Percentiles rank a stretch among this genome's conserved stretches.
Conservation (phyloP, 1,284 basidiomycete genomes). For the Pulveroboletus sp. region DNA sequence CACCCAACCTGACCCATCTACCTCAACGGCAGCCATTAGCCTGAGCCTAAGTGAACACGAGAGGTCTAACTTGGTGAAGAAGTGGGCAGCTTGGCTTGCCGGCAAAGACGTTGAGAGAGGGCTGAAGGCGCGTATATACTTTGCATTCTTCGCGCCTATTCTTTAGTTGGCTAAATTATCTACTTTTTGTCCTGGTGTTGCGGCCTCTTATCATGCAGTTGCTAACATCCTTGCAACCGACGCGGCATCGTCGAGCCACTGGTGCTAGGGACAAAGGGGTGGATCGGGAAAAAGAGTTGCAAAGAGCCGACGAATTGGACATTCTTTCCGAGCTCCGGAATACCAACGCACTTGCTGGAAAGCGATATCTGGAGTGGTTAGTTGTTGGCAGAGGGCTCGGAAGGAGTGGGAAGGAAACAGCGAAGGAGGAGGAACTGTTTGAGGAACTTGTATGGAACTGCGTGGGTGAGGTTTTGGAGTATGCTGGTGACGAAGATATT, state of each 20-base stretch:
- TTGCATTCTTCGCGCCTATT: background rate
- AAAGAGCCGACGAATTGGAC: slow-evolving; percentile 50
- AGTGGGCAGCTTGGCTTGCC: slow-evolving; percentile 83
- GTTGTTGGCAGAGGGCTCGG: slow-evolving; percentile 69
- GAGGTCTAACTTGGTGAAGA: slow-evolving; percentile 63
- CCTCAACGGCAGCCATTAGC: background rate
- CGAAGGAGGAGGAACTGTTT: slow-evolving; percentile 39
- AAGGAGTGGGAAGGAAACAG: slow-evolving; percentile 38
- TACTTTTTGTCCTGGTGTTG: background rate
- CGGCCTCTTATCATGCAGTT: slow-evolving; percentile 42
- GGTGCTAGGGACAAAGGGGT: slow-evolving; percentile 26
- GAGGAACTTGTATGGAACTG: slow-evolving; percentile 57
- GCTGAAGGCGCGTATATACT: slow-evolving; percentile 55
- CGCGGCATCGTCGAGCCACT: slow-evolving; percentile 22
- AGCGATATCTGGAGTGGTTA: slow-evolving; percentile 76
- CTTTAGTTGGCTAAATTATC: background rate
- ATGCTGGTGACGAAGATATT: slow-evolving; percentile 48
- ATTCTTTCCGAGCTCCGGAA: slow-evolving; percentile 55
- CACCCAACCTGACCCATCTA: slow-evolving; percentile 11
- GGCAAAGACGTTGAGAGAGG: slow-evolving; percentile 69
- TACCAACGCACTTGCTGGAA: slow-evolving; percentile 46
- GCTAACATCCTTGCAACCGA: slow-evolving; percentile 44
- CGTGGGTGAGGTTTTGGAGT: slow-evolving; percentile 54
- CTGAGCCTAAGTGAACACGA: slow-evolving; percentile 41
- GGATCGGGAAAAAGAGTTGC: slow-evolving; percentile 27